These are phyloP conservation scores for Musa acuminata DNA, from an alignment of 176 grass and related monocot species.

Conservation along the genomic window DNA sequence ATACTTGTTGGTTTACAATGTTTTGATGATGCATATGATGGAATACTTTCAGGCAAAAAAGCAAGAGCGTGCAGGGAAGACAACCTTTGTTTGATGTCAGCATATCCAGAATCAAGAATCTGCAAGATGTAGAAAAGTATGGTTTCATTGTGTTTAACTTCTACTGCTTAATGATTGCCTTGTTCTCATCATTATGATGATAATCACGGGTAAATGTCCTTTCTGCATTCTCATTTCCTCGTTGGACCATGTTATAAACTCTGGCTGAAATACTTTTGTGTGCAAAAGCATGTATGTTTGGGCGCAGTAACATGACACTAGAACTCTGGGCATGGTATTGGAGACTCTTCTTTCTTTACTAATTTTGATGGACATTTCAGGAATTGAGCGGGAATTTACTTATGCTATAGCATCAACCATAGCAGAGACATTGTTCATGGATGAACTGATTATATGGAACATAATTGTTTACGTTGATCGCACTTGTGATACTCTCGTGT, in stretches of 20 bases:
- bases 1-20: neutral
- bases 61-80: conserved; percentile 14
- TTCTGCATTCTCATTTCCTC: neutral
- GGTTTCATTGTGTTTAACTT: neutral
- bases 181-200: neutral
- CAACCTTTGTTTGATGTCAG: conserved; percentile 17
- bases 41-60: conserved; percentile 30
- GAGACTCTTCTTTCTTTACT: no score
- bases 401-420: no score
- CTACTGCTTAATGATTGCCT: neutral
- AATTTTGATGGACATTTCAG: no score
- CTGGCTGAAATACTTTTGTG: neutral
- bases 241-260: neutral
- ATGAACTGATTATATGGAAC: no score
- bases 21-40: neutral
- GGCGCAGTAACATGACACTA: no score
- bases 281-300: neutral
- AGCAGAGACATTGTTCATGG: no score
- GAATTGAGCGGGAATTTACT: no score
- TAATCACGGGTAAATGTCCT: neutral
- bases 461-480: no score
- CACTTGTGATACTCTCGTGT: no score
- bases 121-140: neutral
- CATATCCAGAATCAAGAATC: neutral
- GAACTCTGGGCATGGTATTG: no score